Evolutionary conservation across 73 alveolate species (phyloP).

Genomic region (Halteria grandinella): DNA sequence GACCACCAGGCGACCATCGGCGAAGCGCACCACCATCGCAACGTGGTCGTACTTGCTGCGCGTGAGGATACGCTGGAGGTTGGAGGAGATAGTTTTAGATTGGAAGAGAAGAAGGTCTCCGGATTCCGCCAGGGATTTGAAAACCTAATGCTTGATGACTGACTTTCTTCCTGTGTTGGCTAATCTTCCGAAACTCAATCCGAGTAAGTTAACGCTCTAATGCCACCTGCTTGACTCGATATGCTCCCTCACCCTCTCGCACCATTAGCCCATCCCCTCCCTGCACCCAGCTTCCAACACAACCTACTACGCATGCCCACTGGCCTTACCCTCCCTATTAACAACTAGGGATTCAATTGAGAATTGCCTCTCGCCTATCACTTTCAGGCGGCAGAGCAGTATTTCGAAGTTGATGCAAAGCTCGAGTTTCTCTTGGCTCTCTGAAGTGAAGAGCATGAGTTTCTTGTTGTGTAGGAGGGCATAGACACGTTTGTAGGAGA

Average conservation of each 20-base stretch:
- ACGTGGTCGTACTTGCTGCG: conserved; percentile 88
- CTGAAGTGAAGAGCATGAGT: conserved; percentile 47
- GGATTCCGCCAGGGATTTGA: conserved; percentile 60
- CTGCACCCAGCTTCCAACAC: neutral
- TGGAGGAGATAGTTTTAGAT: conserved; percentile 69
- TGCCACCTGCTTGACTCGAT: neutral
- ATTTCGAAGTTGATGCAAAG: conserved; percentile 68
- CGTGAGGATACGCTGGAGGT: conserved; percentile 76
- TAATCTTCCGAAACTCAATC: neutral
- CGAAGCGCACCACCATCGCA: conserved; percentile 73
- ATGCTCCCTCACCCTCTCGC: neutral
- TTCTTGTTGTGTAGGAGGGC: conserved; percentile 32
- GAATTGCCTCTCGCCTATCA: neutral
- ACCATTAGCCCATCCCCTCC: conserved; percentile 2
- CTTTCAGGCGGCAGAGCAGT: conserved; percentile 47
- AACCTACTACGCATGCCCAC: neutral
- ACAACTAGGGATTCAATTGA: neutral
- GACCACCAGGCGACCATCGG: conserved; percentile 66
- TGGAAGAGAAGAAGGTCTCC: conserved; percentile 85
- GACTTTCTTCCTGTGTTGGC: conserved; percentile 6
- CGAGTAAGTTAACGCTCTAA: neutral
- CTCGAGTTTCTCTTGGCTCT: conserved; percentile 11
- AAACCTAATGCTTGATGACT: neutral
- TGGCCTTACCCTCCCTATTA: neutral
- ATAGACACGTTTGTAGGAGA: conserved; percentile 47